Base-by-base conservation (phyloP, 2,329 filamentous ascomycete genomes). In the Hypoxylon sp. region DNA sequence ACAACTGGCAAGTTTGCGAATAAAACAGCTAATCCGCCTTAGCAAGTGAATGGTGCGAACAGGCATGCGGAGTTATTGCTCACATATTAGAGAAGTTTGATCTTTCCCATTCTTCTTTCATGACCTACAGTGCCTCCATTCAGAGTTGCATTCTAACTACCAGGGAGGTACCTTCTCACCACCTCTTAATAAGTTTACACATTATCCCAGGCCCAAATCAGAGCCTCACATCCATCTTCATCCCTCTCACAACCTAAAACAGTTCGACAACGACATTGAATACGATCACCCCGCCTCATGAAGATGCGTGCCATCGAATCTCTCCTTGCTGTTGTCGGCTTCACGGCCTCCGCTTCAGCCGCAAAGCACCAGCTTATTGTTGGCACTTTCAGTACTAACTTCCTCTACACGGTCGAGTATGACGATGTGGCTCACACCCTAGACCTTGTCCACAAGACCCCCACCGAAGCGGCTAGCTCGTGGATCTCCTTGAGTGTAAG, bases 401-500 rank as follows among this genome's bases (percentile, higher is more conserved):
- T 61, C 25, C 72, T 80, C 5, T 79, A 79, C 61, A 78, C 76
- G 0, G 54, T 78, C 2, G 72, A 76, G 49, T 79, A 79, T 61
- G 75, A 79, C 51, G 77, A 79, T 50, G 69, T 50, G 17, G 66
- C 69, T 7, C 55, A 71, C 31, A 71, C 69, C 3, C 65, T 79
- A 11, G 54, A 67, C 6, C 59, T 77, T n/a, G 31, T 74, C 22
- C 68, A 66, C 2, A 77, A 72, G 40, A 73, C 55, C 1, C 51
- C 72, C 2, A 69, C 74, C 1, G 53, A 67, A 14, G 69, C 67
- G 2, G 71, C 73, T 2, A 74, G 72, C 37, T 76, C 74, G 7
- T 79, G 77, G 77, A 75, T 79, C 54, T 55, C 77, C 2, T 60
- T 79, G 44, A 79, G 74, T 66, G 77, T 77, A 65, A 73, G 73